These are phyloP conservation scores for Dactylellina haptotyla DNA, from an alignment of 2,329 filamentous ascomycete genomes.

Conservation along the genomic window DNA sequence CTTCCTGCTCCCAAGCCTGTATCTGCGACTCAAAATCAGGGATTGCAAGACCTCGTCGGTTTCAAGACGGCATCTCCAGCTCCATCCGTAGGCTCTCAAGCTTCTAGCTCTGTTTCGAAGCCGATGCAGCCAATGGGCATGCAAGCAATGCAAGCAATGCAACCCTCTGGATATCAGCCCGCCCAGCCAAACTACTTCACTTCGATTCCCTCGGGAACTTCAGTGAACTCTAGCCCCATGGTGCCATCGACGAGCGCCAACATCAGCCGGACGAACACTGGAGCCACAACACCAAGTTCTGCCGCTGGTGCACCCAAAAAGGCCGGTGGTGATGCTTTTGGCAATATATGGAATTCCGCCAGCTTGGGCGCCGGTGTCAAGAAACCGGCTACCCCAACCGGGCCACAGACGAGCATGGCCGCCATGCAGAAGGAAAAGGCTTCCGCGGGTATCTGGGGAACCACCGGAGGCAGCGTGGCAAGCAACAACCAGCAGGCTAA, in stretches of 20 bases:
- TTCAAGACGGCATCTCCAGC: conserved; percentile 84
- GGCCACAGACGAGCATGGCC: conserved; percentile 80
- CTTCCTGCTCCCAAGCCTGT: conserved; percentile 77
- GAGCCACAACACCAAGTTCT: conserved; percentile 61
- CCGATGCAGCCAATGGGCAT: conserved; percentile 63
- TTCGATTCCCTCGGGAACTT: conserved; percentile 69
- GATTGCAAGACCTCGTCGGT: conserved; percentile 80
- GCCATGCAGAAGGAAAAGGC: conserved; percentile 99
- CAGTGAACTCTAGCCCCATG: conserved; percentile 55
- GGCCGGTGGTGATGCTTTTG: conserved; percentile 84
- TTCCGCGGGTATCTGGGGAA: conserved; percentile 91
- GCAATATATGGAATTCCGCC: conserved; percentile 78
- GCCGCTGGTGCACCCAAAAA: conserved; percentile 60
- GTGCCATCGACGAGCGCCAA: conserved; percentile 56
- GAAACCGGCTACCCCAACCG: conserved; percentile 71
- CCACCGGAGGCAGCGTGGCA: conserved; percentile 66
- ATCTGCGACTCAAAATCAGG: conserved; percentile 81
- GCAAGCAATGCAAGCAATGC: conserved; percentile 27
- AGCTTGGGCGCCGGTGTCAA: conserved; percentile 76
- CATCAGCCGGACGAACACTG: conserved; percentile 61
- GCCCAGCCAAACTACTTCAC: conserved; percentile 94
- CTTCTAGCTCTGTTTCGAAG: conserved; percentile 62
- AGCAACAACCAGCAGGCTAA: conserved; percentile 18
- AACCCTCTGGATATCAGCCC: conserved; percentile 74
- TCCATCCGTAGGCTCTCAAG: conserved; percentile 66